Evolutionary conservation across 768 basidiomycete species (phyloP), one percentile per base, ranked within the genome.

Genomic region (Serpula lacrymans): DNA sequence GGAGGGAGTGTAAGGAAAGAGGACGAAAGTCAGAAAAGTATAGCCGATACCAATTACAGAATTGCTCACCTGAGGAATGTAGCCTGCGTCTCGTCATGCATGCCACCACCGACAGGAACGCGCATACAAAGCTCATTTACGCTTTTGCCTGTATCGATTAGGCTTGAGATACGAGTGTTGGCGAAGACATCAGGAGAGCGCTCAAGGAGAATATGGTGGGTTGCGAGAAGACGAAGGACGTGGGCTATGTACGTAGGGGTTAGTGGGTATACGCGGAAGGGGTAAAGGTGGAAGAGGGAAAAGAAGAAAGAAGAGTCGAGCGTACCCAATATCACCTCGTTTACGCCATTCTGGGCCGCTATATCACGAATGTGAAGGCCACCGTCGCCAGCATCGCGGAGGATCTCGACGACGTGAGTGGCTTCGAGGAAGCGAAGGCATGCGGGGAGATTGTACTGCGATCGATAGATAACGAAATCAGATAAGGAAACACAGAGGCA

Each of bases 161-260:
- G 62, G 7, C 80, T 80, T 3, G 82, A 81, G 41, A 87, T 70
- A 26, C 86, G 74, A 51, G 84, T 90, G 38, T 77, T 70, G 6
- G 84, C 70, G 50, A 90, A 91, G 5, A 82, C 77, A 51, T 88
- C 74, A 3, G 85, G 86, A 8, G 72, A 67, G 3, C 77, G 67
- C 58, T 91, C 88, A 29, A 72, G 70, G 23, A 85, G 68, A 38
- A 89, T 75, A 56, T 89, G 86, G 53, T 88, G 84, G 0, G 87
- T 86, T 9, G 86, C 85, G 32, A 90, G 72, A 17, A 88, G 69
- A 31, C 88, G 81, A 28, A 91, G 72, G 24, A 77, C 72, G 52
- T 88, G 88, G 4, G 79, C 86, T 88, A 13, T 22, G 4, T 14
- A 11, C 9, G 26, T 28, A 4, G 13, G 35, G n/a, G n/a, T n/a